These are phyloP conservation scores for Trichoderma orchidacearum DNA, from an alignment of 495 filamentous ascomycete genomes.

Conservation along the genomic window DNA sequence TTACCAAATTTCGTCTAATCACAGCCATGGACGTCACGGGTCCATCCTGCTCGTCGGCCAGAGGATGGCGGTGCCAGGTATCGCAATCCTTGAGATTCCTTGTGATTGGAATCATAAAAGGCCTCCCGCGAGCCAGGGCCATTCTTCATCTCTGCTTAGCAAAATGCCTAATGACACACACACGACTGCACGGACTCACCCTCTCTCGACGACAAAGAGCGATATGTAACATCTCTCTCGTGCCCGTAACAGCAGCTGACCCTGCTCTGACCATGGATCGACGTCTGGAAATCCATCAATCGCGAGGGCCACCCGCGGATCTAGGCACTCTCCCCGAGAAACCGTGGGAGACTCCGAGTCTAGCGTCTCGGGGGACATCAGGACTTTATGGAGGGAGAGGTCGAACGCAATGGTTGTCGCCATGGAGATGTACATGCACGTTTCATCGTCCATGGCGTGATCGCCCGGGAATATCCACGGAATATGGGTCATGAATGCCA, in stretches of 20 bases:
- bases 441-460: slow-evolving; percentile 56
- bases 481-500: slow-evolving; percentile 66
- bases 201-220: slow-evolving; percentile 59
- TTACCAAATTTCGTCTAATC: slow-evolving; percentile 50
- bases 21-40: slow-evolving; percentile 56
- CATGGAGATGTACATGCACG: slow-evolving; percentile 55
- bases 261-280: slow-evolving; percentile 43
- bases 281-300: slow-evolving; percentile 55
- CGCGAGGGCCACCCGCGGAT: slow-evolving; percentile 45
- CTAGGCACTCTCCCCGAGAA: slow-evolving; percentile 50
- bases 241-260: slow-evolving; percentile 44
- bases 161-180: neutral
- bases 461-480: slow-evolving; percentile 62
- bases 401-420: slow-evolving; percentile 56
- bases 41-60: slow-evolving; percentile 53
- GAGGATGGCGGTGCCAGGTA: slow-evolving; percentile 46
- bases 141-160: slow-evolving; percentile 29
- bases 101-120: slow-evolving; percentile 51
- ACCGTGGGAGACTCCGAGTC: slow-evolving; percentile 34
- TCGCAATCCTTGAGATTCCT: slow-evolving; percentile 52
- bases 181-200: slow-evolving; percentile 23
- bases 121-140: slow-evolving; percentile 54
- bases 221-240: slow-evolving; percentile 59
- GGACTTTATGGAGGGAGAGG: slow-evolving; percentile 53
- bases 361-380: slow-evolving; percentile 39